These are phyloP conservation scores for Aspergillus viridinutans DNA, from an alignment of 2,329 filamentous ascomycete genomes.

Conservation along the genomic window DNA sequence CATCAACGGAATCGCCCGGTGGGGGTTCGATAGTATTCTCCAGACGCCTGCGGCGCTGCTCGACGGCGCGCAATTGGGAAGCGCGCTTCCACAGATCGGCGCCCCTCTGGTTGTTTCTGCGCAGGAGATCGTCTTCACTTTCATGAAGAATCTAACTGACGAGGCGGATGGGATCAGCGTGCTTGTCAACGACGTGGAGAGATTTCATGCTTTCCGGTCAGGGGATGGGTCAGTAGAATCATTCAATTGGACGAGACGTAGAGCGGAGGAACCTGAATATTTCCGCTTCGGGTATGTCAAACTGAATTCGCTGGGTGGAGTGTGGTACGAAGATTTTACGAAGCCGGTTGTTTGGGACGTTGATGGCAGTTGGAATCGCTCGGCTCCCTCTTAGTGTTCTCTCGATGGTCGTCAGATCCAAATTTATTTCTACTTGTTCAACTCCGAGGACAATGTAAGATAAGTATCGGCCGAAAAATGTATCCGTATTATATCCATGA, in stretches of 20 bases:
- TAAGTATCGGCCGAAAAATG: not conserved
- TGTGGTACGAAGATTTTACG: conserved; percentile 41
- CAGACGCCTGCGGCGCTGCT: conserved; percentile 52
- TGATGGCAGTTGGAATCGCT: conserved; percentile 21
- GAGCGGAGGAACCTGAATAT: conserved; percentile 32
- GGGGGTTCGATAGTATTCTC: conserved; percentile 59
- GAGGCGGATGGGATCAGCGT: conserved; percentile 53
- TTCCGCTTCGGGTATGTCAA: conserved; percentile 43
- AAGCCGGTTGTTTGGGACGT: conserved; percentile 29
- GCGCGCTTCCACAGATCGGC: conserved; percentile 27
- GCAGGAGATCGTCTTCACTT: conserved; percentile 34
- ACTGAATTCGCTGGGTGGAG: conserved; percentile 29
- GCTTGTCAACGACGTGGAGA: conserved; percentile 59
- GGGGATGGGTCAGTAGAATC: conserved; percentile 26
- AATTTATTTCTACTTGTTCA: not conserved
- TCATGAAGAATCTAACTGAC: conserved; percentile 23
- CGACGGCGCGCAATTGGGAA: conserved; percentile 32
- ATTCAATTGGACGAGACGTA: conserved; percentile 34
- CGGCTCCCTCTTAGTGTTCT: not conserved
- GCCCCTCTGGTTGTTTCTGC: conserved; percentile 16
- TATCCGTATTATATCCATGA: not conserved
- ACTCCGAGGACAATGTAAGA: not conserved
- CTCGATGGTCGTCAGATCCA: not conserved
- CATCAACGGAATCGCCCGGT: conserved; percentile 61
- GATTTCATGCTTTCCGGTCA: conserved; percentile 50